Conservation (phyloP, 176 grass and related monocot genomes). For the Oryza rufipogon region DNA sequence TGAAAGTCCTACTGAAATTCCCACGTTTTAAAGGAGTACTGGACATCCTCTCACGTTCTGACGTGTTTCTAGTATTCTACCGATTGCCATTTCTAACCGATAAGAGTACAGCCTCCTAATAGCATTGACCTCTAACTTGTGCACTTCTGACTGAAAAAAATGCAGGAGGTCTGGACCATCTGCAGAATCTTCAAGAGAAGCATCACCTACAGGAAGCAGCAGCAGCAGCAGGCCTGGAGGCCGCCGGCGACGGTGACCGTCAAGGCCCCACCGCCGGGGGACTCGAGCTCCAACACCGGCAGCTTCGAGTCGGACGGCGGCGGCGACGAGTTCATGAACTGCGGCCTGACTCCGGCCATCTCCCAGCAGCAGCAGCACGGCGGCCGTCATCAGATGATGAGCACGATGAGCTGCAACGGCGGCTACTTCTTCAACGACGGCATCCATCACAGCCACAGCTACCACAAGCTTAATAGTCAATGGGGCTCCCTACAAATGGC, state of each 20-base stretch:
- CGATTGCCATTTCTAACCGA: too few relatives aligned
- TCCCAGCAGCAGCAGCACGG: conserved; percentile 27
- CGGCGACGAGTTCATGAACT: conserved; percentile 58
- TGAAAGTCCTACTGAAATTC: background rate
- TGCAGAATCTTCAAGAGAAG: conserved; percentile 87
- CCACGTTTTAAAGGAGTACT: background rate
- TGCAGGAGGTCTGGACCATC: conserved; percentile 91
- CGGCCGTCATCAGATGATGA: background rate
- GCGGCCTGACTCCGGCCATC: conserved; percentile 35
- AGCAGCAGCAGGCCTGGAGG: conserved; percentile 42
- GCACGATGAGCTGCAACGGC: background rate
- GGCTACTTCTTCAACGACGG: conserved; percentile 35
- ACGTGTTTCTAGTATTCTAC: background rate
- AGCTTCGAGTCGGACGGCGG: conserved; percentile 64
- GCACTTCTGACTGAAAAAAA: background rate
- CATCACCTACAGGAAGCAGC: conserved; percentile 61
- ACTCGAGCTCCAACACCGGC: conserved; percentile 65
- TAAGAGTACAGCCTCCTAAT: too few relatives aligned
- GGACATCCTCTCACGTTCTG: background rate
- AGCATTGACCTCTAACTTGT: conserved; percentile 11
- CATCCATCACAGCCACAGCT: conserved; percentile 2
- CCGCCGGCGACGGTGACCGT: background rate
- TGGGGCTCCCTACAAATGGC: conserved; percentile 29
- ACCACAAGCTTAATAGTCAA: conserved; percentile 36
- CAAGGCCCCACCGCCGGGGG: conserved; percentile 25